Percentiles rank a stretch among this genome's conserved stretches.
These are phyloP conservation scores for Aquanectria penicillioides DNA, from an alignment of 2,329 filamentous ascomycete species.

Conservation along the genomic window DNA sequence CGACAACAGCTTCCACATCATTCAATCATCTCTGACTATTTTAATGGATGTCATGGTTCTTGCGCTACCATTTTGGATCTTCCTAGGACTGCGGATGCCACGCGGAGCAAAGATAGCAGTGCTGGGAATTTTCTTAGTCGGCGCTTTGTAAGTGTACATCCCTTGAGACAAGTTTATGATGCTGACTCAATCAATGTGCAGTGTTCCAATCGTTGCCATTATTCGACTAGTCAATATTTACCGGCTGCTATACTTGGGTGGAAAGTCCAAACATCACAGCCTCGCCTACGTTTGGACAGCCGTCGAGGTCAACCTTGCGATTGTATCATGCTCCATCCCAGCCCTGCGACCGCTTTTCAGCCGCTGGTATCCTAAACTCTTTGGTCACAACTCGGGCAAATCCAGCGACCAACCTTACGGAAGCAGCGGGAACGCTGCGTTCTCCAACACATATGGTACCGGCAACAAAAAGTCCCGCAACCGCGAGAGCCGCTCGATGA, in stretches of 20 bases:
- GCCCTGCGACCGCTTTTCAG: constrained; percentile 47
- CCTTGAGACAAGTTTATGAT: not conserved
- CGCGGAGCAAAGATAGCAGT: constrained; percentile 49
- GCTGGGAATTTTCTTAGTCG: constrained; percentile 51
- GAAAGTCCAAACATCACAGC: constrained; percentile 36
- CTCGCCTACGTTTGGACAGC: constrained; percentile 46
- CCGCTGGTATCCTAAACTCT: constrained; percentile 45
- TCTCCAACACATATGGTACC: constrained; percentile 21
- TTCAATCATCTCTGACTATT: constrained; percentile 49
- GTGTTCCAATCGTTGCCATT: constrained; percentile 44
- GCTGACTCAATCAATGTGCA: constrained; percentile 20
- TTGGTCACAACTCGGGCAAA: constrained; percentile 29
- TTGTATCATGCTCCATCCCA: constrained; percentile 49
- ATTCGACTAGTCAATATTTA: constrained; percentile 42
- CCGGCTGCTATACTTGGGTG: constrained; percentile 24
- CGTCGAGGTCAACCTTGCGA: constrained; percentile 49
- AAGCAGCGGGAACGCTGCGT: constrained; percentile 16
- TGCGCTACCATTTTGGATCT: constrained; percentile 51
- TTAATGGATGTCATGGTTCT: constrained; percentile 53
- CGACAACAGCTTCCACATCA: constrained; percentile 43
- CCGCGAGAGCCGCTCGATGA: constrained; percentile 30
- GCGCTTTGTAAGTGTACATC: constrained; percentile 43
- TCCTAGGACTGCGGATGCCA: constrained; percentile 51
- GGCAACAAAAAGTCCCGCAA: constrained; percentile 10
- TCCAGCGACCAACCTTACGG: constrained; percentile 20